A percentile compares a stretch with the other conserved stretches of the same genome.
Evolutionary conservation across 352 stramenopile species (phyloP).

Genomic region (Phytophthora ohioensis): DNA sequence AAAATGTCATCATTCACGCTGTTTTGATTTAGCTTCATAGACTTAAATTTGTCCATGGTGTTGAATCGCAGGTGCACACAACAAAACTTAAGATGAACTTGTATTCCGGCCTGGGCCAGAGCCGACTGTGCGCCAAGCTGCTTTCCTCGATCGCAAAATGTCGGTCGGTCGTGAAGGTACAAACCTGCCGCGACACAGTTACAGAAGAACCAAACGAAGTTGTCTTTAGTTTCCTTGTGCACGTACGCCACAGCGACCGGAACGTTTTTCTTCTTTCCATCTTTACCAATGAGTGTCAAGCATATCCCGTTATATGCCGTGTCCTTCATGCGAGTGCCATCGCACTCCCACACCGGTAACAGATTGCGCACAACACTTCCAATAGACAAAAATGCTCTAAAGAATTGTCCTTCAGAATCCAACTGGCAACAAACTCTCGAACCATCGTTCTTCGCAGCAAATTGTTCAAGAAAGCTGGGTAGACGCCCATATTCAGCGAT

Average conservation of each 20-base stretch:
- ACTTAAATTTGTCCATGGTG: neutral
- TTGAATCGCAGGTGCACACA: neutral
- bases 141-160: constrained; percentile 11
- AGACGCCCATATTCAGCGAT: too few relatives aligned
- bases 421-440: constrained; percentile 9
- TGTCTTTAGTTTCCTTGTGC: constrained; percentile 16
- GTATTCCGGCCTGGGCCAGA: neutral
- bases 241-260: constrained; percentile 5
- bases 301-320: constrained; percentile 7
- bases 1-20: too few relatives aligned
- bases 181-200: constrained; percentile 8
- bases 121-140: neutral
- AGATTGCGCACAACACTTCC: constrained; percentile 2
- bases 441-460: constrained; percentile 1
- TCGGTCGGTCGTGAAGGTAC: neutral
- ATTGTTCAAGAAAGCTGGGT: neutral
- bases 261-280: constrained; percentile 9
- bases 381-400: constrained; percentile 7
- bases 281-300: constrained; percentile 5
- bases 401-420: constrained; percentile 3
- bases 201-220: constrained; percentile 11
- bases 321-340: constrained; percentile 15
- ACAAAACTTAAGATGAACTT: neutral
- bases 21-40: too few relatives aligned
- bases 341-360: constrained; percentile 13